These are phyloP conservation scores for Fragilariopsis cylindrus DNA, from an alignment of 108 stramenopile species.

Conservation along the genomic window DNA sequence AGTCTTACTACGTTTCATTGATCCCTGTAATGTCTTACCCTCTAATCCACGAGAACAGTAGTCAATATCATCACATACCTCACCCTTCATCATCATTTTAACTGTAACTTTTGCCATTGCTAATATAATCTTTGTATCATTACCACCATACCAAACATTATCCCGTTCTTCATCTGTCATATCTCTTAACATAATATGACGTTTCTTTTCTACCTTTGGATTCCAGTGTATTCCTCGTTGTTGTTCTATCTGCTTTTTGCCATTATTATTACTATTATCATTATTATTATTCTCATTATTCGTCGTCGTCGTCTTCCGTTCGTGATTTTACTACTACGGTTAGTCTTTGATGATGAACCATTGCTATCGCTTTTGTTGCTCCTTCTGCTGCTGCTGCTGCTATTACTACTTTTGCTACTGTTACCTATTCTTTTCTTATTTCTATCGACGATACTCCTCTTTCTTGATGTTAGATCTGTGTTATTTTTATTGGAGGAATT, in stretches of 20 bases:
- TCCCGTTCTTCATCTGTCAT: slow-evolving; percentile 28
- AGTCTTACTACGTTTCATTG: slow-evolving; percentile 26
- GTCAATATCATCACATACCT: slow-evolving; percentile 32
- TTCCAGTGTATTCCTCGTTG: slow-evolving; percentile 30
- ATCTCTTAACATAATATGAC: slow-evolving; percentile 28
- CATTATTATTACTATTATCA: not conserved
- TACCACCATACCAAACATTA: slow-evolving; percentile 30
- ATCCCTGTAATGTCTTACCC: slow-evolving; percentile 30
- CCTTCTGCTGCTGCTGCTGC: no score
- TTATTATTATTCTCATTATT: no score
- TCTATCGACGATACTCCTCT: not conserved
- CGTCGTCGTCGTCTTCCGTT: not conserved
- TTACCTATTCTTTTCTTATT: not conserved
- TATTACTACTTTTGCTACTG: not conserved
- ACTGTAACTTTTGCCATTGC: slow-evolving; percentile 43
- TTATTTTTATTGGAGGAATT: no score
- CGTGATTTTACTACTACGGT: not conserved
- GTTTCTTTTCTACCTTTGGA: slow-evolving; percentile 29
- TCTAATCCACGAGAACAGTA: slow-evolving; percentile 37
- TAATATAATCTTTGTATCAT: slow-evolving; percentile 30
- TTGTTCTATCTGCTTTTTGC: not conserved
- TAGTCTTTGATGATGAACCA: no score
- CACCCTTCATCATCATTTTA: slow-evolving; percentile 45
- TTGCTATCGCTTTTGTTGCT: no score
- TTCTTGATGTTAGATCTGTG: not conserved